phyloP scores from a whole-genome alignment of 495 filamentous ascomycete genomes.

The Penicillium robsamsonii region DNA sequence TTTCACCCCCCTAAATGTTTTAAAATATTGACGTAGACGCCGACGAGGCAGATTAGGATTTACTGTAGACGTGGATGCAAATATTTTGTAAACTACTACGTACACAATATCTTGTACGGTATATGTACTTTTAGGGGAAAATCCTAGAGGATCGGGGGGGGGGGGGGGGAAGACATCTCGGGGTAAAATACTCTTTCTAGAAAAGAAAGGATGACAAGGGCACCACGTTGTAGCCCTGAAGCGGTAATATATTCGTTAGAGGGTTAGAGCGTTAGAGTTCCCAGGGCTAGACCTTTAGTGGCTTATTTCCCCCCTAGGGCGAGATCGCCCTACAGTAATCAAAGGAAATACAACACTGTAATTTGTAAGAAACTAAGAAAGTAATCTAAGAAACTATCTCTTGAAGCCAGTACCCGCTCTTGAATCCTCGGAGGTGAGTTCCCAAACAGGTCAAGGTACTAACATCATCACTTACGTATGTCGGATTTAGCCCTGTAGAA shows the following conservation, averaged over 20 bases:
- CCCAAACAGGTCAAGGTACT: slow-evolving; percentile 17
- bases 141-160: no score
- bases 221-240: background rate
- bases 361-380: background rate
- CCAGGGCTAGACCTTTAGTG: slow-evolving; percentile 4
- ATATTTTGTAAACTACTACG: background rate
- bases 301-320: slow-evolving; percentile 1
- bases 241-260: background rate
- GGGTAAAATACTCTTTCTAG: slow-evolving; percentile 12
- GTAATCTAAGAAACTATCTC: background rate
- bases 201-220: background rate
- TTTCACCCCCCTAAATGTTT: background rate
- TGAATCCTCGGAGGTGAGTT: slow-evolving; percentile 21
- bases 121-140: no score
- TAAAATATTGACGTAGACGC: background rate
- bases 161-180: background rate
- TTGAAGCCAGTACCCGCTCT: background rate
- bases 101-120: no score
- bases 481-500: background rate
- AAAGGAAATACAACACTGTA: background rate
- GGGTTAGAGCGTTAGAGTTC: slow-evolving; percentile 7
- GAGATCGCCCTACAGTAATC: slow-evolving; percentile 7
- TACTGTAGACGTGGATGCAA: background rate
- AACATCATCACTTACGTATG: slow-evolving; percentile 37
- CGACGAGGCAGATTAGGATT: background rate